Conservation (phyloP, 352 stramenopile species). For the Globisporangium splendens region DNA sequence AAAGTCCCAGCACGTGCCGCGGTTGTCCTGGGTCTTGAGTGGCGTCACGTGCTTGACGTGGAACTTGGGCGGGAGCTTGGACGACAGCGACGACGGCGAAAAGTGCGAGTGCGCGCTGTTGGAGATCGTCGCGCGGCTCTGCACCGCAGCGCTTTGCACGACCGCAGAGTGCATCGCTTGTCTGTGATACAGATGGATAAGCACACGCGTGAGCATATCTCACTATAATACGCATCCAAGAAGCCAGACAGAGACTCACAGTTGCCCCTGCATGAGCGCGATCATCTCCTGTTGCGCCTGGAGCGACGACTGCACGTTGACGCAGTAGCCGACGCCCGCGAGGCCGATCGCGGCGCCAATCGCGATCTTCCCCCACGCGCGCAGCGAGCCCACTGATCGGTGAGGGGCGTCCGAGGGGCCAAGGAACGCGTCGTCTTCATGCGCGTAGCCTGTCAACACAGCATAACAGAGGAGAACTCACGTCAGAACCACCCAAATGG, state of each 20-base stretch:
- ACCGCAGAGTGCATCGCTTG: constrained; percentile 46
- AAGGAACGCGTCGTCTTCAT: constrained; percentile 22
- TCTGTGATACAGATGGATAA: constrained; percentile 9
- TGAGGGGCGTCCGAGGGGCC: not conserved
- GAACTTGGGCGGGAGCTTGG: constrained; percentile 50
- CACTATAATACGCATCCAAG: too few relatives aligned
- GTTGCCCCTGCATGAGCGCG: constrained; percentile 41
- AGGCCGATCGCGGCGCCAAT: constrained; percentile 32
- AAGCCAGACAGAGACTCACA: constrained; percentile 11
- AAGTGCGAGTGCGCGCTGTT: constrained; percentile 15
- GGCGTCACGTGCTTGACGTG: constrained; percentile 48
- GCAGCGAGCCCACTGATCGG: not conserved
- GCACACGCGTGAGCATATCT: too few relatives aligned
- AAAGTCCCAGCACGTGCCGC: constrained; percentile 72
- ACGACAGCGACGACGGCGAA: constrained; percentile 5
- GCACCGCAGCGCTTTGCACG: constrained; percentile 15
- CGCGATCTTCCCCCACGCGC: constrained; percentile 26
- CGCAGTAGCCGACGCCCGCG: constrained; percentile 27
- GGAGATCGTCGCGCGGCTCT: constrained; percentile 12
- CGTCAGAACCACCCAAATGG: not conserved
- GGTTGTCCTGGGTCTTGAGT: constrained; percentile 67
- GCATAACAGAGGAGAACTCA: not conserved
- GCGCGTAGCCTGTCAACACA: constrained; percentile 14
- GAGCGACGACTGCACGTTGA: constrained; percentile 38
- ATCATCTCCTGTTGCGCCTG: constrained; percentile 29